These are phyloP conservation scores for Yarrowia galli DNA, from an alignment of 1,139 yeast genomes.

Conservation along the genomic window DNA sequence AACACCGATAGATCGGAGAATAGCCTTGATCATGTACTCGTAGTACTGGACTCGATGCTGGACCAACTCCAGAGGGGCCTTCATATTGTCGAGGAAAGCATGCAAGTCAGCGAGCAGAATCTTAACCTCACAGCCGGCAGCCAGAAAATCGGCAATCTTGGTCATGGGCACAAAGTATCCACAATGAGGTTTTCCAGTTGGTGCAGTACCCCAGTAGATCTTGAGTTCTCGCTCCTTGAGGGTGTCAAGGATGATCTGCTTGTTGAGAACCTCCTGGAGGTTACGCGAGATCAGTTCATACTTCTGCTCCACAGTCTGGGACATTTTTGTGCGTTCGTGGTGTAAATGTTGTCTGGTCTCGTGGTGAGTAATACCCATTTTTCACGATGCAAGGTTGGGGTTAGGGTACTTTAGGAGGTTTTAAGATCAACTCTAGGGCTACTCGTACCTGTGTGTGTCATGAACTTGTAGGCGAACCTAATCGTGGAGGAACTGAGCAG, in stretches of 20 bases:
- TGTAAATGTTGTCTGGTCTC: constrained; percentile 19
- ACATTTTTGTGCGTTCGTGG: constrained; percentile 38
- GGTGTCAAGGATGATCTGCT: constrained; percentile 83
- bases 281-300: constrained; percentile 80
- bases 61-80: constrained; percentile 94
- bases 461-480: too few species aligned
- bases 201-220: constrained; percentile 96
- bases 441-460: too few species aligned
- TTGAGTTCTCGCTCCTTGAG: constrained; percentile 80
- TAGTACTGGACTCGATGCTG: constrained; percentile 88
- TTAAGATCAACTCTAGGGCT: background rate
- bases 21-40: constrained; percentile 80
- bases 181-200: constrained; percentile 98
- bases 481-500: too few species aligned
- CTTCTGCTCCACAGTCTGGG: constrained; percentile 63
- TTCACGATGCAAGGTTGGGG: constrained; percentile 23
- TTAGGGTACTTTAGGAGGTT: constrained; percentile 14
- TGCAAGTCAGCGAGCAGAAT: constrained; percentile 96
- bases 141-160: constrained; percentile 90
- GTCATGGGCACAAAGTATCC: constrained; percentile 99
- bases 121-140: constrained; percentile 95
- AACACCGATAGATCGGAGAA: constrained; percentile 83
- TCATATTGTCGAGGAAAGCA: constrained; percentile 97
- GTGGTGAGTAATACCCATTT: constrained; percentile 32
- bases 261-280: constrained; percentile 90